phyloP scores from a whole-genome alignment of 148 eudicot species.

The Vaccinium corymbosum region DNA sequence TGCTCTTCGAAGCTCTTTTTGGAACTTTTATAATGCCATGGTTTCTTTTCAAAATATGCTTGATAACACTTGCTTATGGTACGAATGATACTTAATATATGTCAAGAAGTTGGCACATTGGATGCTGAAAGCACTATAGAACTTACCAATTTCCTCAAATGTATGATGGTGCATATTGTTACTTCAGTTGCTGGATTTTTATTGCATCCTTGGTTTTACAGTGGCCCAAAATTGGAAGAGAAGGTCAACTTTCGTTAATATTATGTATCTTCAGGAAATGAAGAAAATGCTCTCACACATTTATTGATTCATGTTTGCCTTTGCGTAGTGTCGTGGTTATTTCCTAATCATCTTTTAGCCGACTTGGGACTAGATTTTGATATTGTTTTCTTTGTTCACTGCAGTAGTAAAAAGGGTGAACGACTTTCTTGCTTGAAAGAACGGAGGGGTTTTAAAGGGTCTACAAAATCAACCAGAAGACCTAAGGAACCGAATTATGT shows the following conservation, averaged over 20 bases:
- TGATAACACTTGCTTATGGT: background rate
- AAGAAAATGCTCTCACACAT: background rate
- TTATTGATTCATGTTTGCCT: background rate
- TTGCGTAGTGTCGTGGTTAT: background rate
- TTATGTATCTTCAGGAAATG: background rate
- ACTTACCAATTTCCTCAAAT: background rate
- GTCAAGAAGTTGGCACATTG: background rate
- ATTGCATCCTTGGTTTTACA: background rate
- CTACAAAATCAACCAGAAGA: conserved; percentile 42
- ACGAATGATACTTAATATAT: background rate
- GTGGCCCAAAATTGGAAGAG: background rate
- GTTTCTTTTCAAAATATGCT: background rate
- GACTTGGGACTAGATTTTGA: background rate
- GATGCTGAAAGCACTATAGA: background rate
- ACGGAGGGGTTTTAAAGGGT: conserved; percentile 37
- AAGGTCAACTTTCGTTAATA: too few relatives aligned
- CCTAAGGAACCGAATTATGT: conserved; percentile 38
- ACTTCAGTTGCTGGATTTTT: background rate
- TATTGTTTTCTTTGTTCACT: background rate
- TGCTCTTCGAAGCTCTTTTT: background rate
- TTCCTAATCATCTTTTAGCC: background rate
- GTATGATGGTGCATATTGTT: background rate
- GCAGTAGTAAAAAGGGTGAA: conserved; percentile 34
- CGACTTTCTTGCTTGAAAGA: conserved; percentile 47
- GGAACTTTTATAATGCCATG: background rate